Percentiles rank a stretch among this genome's conserved stretches.
These are phyloP conservation scores for Trichoderma atroviride DNA, from an alignment of 2,329 filamentous ascomycete genomes.

Conservation along the genomic window DNA sequence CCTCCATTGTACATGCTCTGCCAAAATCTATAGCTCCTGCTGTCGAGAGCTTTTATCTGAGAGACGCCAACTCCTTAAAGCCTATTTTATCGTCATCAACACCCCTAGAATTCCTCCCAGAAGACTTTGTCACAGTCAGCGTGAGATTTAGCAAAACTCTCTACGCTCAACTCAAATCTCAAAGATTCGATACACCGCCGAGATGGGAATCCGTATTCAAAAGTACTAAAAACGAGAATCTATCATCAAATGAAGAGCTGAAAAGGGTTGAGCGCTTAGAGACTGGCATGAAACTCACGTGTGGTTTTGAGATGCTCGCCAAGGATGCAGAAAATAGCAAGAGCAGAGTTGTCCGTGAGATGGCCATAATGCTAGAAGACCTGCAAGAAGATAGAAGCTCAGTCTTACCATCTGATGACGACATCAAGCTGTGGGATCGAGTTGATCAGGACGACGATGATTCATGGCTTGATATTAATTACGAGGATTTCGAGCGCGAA, in stretches of 20 bases:
- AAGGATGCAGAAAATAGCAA: constrained; percentile 68
- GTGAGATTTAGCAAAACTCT: constrained; percentile 84
- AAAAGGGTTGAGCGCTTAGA: constrained; percentile 51
- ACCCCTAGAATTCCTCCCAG: constrained; percentile 67
- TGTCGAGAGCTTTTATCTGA: constrained; percentile 88
- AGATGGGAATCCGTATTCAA: constrained; percentile 47
- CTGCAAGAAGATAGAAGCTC: constrained; percentile 69
- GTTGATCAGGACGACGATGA: constrained; percentile 74
- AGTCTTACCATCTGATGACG: constrained; percentile 68
- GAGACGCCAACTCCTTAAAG: constrained; percentile 76
- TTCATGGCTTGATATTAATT: constrained; percentile 89
- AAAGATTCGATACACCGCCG: constrained; percentile 72
- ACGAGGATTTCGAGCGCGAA: constrained; percentile 83
- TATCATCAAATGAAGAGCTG: constrained; percentile 25
- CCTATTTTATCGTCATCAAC: constrained; percentile 61
- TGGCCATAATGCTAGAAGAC: constrained; percentile 76
- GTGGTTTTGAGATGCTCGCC: constrained; percentile 87
- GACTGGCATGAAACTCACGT: constrained; percentile 85
- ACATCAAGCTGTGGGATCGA: constrained; percentile 72
- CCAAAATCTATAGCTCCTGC: constrained; percentile 80
- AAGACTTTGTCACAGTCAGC: constrained; percentile 78
- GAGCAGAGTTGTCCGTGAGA: constrained; percentile 70
- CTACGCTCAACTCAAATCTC: constrained; percentile 87
- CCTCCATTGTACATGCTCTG: constrained; percentile 73
- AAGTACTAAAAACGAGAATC: constrained; percentile 31